phyloP scores from a whole-genome alignment of 768 basidiomycete species.

The Fomitopsis serialis region DNA sequence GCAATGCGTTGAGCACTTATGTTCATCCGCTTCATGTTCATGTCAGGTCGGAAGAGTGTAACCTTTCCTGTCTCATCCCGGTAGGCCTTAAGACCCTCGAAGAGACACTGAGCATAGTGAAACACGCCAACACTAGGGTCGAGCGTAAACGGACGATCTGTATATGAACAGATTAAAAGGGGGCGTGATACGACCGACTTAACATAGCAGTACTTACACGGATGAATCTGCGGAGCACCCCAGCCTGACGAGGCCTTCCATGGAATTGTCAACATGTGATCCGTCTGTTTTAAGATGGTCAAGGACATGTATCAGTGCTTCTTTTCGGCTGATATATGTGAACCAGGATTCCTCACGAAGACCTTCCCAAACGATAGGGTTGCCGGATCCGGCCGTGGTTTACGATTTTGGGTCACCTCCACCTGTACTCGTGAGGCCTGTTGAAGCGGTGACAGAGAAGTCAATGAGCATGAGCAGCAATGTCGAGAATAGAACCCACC shows the following conservation, averaged over 20 bases:
- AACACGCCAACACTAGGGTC: slow-evolving; percentile 82
- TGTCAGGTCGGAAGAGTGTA: slow-evolving; percentile 87
- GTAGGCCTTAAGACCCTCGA: slow-evolving; percentile 97
- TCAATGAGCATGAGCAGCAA: not conserved
- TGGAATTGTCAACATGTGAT: slow-evolving; percentile 78
- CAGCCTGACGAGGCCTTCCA: slow-evolving; percentile 76
- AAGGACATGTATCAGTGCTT: not conserved
- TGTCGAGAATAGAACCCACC: slow-evolving; percentile 26
- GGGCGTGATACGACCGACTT: not conserved
- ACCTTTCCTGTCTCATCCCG: slow-evolving; percentile 65
- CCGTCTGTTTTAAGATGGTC: slow-evolving; percentile 44
- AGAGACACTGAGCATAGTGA: slow-evolving; percentile 88
- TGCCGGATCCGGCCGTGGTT: slow-evolving; percentile 56
- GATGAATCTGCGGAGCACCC: slow-evolving; percentile 76
- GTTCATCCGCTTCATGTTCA: slow-evolving; percentile 98
- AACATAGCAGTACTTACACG: slow-evolving; percentile 49
- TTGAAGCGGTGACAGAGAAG: not conserved
- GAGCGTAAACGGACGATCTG: slow-evolving; percentile 64
- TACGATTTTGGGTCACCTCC: slow-evolving; percentile 44
- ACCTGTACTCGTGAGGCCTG: slow-evolving; percentile 53
- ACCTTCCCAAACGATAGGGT: slow-evolving; percentile 80
- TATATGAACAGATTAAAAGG: not conserved
- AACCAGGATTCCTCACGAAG: slow-evolving; percentile 47
- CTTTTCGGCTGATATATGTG: not conserved
- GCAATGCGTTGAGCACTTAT: slow-evolving; percentile 73